Conservation (phyloP, 495 filamentous ascomycete species). For the Aspergillus steynii region DNA sequence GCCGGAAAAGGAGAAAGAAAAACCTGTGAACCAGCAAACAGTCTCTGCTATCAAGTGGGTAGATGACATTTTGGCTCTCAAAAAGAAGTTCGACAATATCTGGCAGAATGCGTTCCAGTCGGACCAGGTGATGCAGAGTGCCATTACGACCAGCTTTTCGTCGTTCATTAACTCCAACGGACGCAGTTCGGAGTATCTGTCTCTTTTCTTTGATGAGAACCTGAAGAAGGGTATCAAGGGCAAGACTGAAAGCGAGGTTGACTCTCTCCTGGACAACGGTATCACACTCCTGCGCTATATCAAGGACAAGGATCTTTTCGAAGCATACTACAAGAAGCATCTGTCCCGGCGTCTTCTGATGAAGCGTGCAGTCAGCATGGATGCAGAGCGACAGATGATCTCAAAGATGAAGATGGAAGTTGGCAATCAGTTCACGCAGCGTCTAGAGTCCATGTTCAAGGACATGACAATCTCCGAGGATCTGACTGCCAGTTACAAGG, state of each 20-base stretch:
- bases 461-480: conserved; percentile 93
- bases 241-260: conserved; percentile 89
- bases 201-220: conserved; percentile 96
- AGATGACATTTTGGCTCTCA: conserved; percentile 80
- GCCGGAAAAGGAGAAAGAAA: conserved; percentile 49
- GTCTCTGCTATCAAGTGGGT: conserved; percentile 92
- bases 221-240: conserved; percentile 91
- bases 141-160: conserved; percentile 79
- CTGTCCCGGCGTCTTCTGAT: conserved; percentile 81
- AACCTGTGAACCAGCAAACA: conserved; percentile 64
- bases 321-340: conserved; percentile 98
- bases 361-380: conserved; percentile 81
- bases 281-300: conserved; percentile 85
- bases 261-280: conserved; percentile 83
- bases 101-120: conserved; percentile 67
- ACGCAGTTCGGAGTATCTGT: conserved; percentile 86
- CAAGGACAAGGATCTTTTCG: conserved; percentile 91
- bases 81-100: conserved; percentile 85
- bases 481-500: conserved; percentile 71
- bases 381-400: conserved; percentile 94
- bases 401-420: conserved; percentile 93
- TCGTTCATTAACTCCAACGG: conserved; percentile 88
- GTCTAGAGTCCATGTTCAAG: conserved; percentile 97
- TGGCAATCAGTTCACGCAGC: conserved; percentile 88
- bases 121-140: conserved; percentile 77